Evolutionary conservation across 2,329 filamentous ascomycete genomes (phyloP).

Genomic region (Calcarisporium arbuscula): DNA sequence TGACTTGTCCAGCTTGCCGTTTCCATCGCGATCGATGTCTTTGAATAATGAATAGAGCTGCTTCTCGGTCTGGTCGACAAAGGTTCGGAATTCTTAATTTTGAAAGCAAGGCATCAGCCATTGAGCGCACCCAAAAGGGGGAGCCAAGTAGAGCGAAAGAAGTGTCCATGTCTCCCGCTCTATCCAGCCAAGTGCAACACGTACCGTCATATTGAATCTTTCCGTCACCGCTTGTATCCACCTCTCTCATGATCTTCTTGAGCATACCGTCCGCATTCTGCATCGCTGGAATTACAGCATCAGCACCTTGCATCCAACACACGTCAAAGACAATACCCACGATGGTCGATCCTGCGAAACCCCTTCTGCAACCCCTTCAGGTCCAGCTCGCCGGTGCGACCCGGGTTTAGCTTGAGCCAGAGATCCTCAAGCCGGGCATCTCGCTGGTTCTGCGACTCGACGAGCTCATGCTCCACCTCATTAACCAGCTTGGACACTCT

Average conservation of each 20-base stretch:
- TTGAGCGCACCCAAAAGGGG: too few species aligned
- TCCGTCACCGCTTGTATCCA: conserved; percentile 83
- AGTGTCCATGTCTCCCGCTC: neutral
- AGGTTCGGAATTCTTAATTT: conserved; percentile 74
- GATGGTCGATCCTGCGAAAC: conserved; percentile 83
- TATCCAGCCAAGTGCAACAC: conserved; percentile 16
- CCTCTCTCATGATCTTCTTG: conserved; percentile 69
- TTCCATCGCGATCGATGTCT: conserved; percentile 77
- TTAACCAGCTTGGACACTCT: conserved; percentile 41
- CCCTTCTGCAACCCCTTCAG: conserved; percentile 79
- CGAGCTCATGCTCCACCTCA: conserved; percentile 57
- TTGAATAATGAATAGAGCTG: conserved; percentile 78
- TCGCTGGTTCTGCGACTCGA: conserved; percentile 68
- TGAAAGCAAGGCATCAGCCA: neutral
- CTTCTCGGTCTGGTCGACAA: conserved; percentile 80
- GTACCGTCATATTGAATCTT: conserved; percentile 86
- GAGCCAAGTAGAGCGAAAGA: too few species aligned
- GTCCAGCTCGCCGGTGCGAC: conserved; percentile 73
- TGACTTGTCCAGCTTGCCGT: conserved; percentile 80
- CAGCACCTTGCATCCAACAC: conserved; percentile 15
- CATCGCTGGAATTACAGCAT: conserved; percentile 43
- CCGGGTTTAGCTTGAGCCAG: conserved; percentile 76
- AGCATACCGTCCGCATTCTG: conserved; percentile 90
- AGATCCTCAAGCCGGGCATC: conserved; percentile 77
- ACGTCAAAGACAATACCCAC: conserved; percentile 46